Conservation (phyloP, 495 filamentous ascomycete species). For the Penicillium canariense region DNA sequence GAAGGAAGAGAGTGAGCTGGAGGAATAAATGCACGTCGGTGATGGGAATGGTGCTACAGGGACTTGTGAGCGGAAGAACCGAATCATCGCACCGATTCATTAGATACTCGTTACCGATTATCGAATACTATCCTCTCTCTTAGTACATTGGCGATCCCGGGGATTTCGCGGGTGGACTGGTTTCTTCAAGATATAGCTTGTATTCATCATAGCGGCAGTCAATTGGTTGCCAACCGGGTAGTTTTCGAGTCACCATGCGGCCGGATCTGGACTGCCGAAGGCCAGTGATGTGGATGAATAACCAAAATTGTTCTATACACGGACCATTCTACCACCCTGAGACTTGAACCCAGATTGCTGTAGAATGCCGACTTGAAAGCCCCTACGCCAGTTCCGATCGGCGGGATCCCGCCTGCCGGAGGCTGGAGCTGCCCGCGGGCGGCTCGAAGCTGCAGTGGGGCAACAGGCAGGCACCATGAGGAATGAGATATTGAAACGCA, state of each 20-base stretch:
- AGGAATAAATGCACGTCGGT: no score
- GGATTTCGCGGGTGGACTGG: no score
- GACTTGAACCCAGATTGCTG: background rate
- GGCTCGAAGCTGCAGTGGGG: background rate
- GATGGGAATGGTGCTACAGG: no score
- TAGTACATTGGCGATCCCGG: no score
- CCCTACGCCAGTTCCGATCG: background rate
- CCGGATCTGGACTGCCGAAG: background rate
- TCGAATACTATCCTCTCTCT: no score
- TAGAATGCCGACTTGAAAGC: background rate
- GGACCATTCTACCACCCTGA: background rate
- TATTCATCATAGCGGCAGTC: no score
- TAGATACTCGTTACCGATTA: no score
- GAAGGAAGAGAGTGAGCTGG: background rate
- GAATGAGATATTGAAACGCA: background rate
- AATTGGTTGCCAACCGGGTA: no score
- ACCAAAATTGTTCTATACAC: background rate
- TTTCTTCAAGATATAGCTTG: no score
- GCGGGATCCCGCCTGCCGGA: background rate
- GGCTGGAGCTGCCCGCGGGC: constrained; percentile 2
- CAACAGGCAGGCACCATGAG: background rate
- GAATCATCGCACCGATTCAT: background rate
- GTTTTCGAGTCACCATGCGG: no score
- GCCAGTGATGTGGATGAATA: background rate
- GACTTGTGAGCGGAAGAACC: background rate